Conservation (phyloP, 2,329 filamentous ascomycete species). For the Ophiostoma tasmaniense region DNA sequence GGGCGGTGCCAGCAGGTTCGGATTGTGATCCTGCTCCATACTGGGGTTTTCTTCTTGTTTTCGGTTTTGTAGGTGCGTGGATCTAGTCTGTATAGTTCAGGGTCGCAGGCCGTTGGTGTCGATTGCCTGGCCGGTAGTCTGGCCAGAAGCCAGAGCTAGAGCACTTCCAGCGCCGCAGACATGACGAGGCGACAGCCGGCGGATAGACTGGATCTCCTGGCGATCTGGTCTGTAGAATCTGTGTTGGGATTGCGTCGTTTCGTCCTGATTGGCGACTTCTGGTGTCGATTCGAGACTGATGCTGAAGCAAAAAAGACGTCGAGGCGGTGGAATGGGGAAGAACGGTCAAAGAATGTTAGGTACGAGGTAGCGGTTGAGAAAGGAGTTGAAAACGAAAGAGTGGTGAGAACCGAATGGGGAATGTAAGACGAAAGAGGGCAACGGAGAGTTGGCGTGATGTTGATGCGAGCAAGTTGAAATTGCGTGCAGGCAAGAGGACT, state of each 20-base stretch:
- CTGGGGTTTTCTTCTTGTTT: neutral
- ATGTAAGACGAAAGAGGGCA: neutral
- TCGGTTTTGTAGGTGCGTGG: neutral
- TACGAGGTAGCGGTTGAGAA: neutral
- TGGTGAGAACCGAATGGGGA: neutral
- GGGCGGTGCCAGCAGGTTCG: constrained; percentile 42
- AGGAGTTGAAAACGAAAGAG: neutral
- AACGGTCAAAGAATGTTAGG: neutral
- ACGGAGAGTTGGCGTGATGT: neutral
- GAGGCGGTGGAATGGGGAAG: neutral
- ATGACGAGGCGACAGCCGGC: constrained; percentile 26
- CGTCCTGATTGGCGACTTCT: neutral
- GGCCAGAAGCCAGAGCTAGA: constrained; percentile 34
- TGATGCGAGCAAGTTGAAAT: neutral
- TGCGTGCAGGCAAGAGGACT: neutral
- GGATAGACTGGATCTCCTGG: neutral
- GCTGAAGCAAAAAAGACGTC: neutral
- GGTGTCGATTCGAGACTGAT: neutral
- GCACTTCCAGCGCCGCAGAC: constrained; percentile 31
- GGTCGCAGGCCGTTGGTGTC: neutral
- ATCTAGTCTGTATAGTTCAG: neutral
- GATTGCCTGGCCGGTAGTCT: constrained; percentile 22
- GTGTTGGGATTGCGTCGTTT: neutral
- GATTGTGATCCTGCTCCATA: constrained; percentile 14
- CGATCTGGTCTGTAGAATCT: neutral